A percentile compares a stretch with the other conserved stretches of the same genome.
Conservation (phyloP, 2,329 filamentous ascomycete species). For the Exophiala lecanii-corni region DNA sequence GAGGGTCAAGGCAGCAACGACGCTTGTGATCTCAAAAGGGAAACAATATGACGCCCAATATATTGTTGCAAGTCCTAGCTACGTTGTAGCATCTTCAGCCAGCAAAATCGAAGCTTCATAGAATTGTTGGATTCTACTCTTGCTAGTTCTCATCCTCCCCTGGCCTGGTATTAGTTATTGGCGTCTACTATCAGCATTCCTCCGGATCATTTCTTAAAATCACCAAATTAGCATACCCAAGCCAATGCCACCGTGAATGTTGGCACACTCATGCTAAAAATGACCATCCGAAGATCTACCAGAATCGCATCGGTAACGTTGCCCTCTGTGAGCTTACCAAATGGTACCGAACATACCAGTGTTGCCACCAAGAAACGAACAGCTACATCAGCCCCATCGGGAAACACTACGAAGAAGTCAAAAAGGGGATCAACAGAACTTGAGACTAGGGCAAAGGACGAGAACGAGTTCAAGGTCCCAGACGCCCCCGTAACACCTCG, state of each 20-base stretch:
- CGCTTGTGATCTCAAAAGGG: too few relatives aligned
- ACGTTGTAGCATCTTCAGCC: too few relatives aligned
- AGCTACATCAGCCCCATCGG: slow-evolving; percentile 7
- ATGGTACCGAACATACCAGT: not conserved
- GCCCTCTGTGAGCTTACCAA: not conserved
- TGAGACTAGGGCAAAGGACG: slow-evolving; percentile 7
- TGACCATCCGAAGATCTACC: slow-evolving; percentile 23
- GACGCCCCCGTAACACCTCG: slow-evolving; percentile 28
- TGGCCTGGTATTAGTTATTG: too few relatives aligned
- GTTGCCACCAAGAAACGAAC: slow-evolving; percentile 21
- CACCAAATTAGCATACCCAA: not conserved
- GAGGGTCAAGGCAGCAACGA: too few relatives aligned
- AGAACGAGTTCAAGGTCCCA: slow-evolving; percentile 23
- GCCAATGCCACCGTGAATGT: too few relatives aligned
- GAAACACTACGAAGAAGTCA: slow-evolving; percentile 16
- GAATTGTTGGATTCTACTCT: too few relatives aligned
- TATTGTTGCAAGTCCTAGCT: too few relatives aligned
- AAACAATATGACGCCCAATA: too few relatives aligned
- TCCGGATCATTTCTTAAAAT: too few relatives aligned
- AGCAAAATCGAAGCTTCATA: too few relatives aligned
- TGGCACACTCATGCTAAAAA: slow-evolving; percentile 7
- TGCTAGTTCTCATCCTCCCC: too few relatives aligned
- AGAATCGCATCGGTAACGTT: slow-evolving; percentile 11
- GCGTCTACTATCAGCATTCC: too few relatives aligned
- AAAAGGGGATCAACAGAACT: slow-evolving; percentile 5